Percentiles rank a stretch among this genome's conserved stretches.
These are phyloP conservation scores for Turnera subulata DNA, from an alignment of 345 rosid species.

Conservation along the genomic window DNA sequence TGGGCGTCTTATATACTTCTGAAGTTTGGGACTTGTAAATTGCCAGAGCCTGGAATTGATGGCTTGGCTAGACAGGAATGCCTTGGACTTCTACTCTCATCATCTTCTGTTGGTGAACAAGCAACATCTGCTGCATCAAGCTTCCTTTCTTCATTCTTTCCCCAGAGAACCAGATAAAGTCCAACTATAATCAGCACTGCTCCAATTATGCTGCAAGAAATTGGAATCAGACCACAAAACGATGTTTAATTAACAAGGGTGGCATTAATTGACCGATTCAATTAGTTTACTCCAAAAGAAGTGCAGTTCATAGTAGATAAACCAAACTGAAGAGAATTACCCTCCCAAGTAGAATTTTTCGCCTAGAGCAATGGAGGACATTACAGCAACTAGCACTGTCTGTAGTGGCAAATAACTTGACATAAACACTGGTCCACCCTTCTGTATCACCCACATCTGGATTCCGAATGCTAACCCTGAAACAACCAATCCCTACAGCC, in stretches of 20 bases:
- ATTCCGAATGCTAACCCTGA: conserved; percentile 65
- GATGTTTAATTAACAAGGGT: background rate
- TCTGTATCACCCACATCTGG: conserved; percentile 57
- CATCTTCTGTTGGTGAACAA: conserved; percentile 12
- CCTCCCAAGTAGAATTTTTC: conserved; percentile 69
- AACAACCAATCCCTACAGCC: conserved; percentile 41
- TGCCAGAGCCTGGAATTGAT: too few relatives aligned
- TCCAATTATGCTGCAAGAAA: conserved; percentile 50
- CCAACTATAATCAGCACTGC: conserved; percentile 50
- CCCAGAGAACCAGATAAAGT: conserved; percentile 55
- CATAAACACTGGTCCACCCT: conserved; percentile 65
- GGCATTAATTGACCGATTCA: too few relatives aligned
- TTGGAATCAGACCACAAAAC: background rate
- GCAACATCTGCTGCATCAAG: conserved; percentile 13
- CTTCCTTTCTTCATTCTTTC: conserved; percentile 52
- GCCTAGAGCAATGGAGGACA: conserved; percentile 48
- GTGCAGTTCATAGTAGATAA: background rate
- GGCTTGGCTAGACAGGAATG: conserved; percentile 26
- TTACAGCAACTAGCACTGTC: conserved; percentile 54
- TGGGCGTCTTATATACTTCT: too few relatives aligned
- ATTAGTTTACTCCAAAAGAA: background rate
- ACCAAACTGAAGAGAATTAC: conserved; percentile 20
- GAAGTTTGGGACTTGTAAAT: too few relatives aligned
- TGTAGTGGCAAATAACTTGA: conserved; percentile 59
- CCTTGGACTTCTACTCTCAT: conserved; percentile 9